phyloP scores from a whole-genome alignment of 1,284 basidiomycete genomes.

The Leccinum ambiguum region DNA sequence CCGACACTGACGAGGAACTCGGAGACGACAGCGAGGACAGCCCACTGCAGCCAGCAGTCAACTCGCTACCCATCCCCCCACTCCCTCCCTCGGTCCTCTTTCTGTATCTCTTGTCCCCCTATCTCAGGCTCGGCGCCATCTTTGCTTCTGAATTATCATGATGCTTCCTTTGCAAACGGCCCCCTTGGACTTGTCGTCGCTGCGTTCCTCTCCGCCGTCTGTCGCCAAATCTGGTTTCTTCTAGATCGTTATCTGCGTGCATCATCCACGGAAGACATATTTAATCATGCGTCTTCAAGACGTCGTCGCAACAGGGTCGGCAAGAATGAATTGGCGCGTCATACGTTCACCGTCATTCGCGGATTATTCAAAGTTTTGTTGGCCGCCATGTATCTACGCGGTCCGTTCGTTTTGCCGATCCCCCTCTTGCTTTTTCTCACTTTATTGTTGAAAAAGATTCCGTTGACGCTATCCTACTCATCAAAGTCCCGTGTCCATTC shows the following conservation, averaged over 20 bases:
- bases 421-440: conserved; percentile 6
- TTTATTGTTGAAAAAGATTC: conserved; percentile 41
- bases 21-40: conserved; percentile 39
- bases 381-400: conserved; percentile 60
- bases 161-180: conserved; percentile 47
- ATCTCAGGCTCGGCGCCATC: conserved; percentile 70
- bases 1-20: conserved; percentile 48
- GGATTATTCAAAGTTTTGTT: conserved; percentile 49
- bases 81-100: conserved; percentile 59
- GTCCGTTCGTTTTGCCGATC: conserved; percentile 40
- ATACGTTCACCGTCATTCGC: conserved; percentile 41
- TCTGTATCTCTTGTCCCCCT: conserved; percentile 66
- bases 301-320: conserved; percentile 46
- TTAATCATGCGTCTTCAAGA: conserved; percentile 60
- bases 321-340: conserved; percentile 41
- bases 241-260: conserved; percentile 65
- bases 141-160: conserved; percentile 44
- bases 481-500: conserved; percentile 37
- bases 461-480: conserved; percentile 47
- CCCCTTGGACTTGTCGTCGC: conserved; percentile 54
- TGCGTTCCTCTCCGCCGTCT: conserved; percentile 56
- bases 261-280: conserved; percentile 61
- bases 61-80: conserved; percentile 46
- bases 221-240: conserved; percentile 72
- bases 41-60: conserved; percentile 40